phyloP scores from a whole-genome alignment of 2,329 filamentous ascomycete genomes.

The Monosporascus sp. region DNA sequence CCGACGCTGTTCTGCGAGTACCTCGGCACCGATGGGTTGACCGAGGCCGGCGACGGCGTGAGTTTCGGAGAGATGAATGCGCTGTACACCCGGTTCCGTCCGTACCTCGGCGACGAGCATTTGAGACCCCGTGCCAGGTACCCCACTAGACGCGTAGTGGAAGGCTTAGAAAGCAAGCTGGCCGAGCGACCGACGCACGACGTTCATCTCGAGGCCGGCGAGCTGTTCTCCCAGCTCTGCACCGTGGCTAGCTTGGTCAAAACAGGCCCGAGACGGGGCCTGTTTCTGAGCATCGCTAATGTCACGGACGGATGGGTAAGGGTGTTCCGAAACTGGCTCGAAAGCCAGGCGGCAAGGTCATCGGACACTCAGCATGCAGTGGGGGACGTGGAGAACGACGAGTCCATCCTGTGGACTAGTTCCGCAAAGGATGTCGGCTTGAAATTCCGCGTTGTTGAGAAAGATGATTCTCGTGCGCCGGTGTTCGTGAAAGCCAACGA shows the following conservation, averaged over 20 bases:
- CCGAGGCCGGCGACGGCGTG: constrained; percentile 31
- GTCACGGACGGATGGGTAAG: constrained; percentile 64
- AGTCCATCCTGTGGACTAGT: constrained; percentile 63
- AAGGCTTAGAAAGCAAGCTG: constrained; percentile 14
- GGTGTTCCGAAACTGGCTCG: constrained; percentile 69
- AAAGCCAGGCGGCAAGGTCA: constrained; percentile 28
- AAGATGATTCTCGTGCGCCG: constrained; percentile 39
- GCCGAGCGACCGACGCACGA: constrained; percentile 50
- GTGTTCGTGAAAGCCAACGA: constrained; percentile 54
- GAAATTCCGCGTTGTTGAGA: constrained; percentile 57
- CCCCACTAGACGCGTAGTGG: constrained; percentile 15
- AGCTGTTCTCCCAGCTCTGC: constrained; percentile 71
- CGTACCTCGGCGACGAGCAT: constrained; percentile 48
- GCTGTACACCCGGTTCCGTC: constrained; percentile 68
- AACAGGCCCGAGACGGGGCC: constrained; percentile 51
- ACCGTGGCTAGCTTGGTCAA: constrained; percentile 64
- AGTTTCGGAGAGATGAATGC: constrained; percentile 37
- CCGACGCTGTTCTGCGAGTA: constrained; percentile 64
- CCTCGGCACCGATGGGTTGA: constrained; percentile 56
- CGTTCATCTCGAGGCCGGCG: constrained; percentile 61
- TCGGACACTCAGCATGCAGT: constrained; percentile 18
- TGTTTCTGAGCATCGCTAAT: constrained; percentile 60
- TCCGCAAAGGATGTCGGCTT: constrained; percentile 58
- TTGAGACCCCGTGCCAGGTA: constrained; percentile 12
- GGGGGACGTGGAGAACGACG: constrained; percentile 15